These are phyloP conservation scores for Alloascoidea africana DNA, from an alignment of 805 yeast genomes.

Conservation along the genomic window DNA sequence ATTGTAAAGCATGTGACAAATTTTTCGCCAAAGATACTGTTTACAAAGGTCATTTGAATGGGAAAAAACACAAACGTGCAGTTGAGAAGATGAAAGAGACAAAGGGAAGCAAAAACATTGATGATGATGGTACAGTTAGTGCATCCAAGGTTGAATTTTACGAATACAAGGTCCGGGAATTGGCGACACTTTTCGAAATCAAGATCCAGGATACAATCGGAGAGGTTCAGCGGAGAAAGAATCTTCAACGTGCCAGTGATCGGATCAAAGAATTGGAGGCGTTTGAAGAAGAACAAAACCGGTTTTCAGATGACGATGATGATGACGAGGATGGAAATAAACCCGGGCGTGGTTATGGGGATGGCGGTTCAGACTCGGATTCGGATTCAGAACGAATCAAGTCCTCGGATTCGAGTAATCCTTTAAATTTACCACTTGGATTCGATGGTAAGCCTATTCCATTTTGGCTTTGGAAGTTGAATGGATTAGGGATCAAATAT, in stretches of 20 bases:
- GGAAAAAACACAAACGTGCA: slow-evolving; percentile 61
- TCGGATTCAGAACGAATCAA: no score
- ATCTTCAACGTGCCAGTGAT: slow-evolving; percentile 63
- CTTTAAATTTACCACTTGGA: slow-evolving; percentile 60
- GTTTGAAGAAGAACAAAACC: slow-evolving; percentile 15
- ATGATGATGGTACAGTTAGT: slow-evolving; percentile 1
- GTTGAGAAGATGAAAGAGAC: slow-evolving; percentile 8
- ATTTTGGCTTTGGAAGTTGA: slow-evolving; percentile 79
- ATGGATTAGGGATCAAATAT: slow-evolving; percentile 64
- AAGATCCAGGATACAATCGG: slow-evolving; percentile 34
- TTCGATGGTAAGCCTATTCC: slow-evolving; percentile 90
- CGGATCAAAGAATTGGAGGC: slow-evolving; percentile 37
- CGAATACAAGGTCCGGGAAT: slow-evolving; percentile 25
- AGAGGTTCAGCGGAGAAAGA: slow-evolving; percentile 48
- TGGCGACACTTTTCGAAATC: slow-evolving; percentile 23
- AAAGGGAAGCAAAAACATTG: slow-evolving; percentile 2
- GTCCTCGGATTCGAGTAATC: slow-evolving; percentile 23
- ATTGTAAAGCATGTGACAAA: slow-evolving; percentile 52
- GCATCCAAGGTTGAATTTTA: slow-evolving; percentile 11
- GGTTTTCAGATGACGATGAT: slow-evolving; percentile 13
- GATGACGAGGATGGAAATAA: slow-evolving; percentile 10
- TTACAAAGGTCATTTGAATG: slow-evolving; percentile 50
- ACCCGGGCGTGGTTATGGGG: slow-evolving; percentile 10
- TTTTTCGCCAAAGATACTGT: slow-evolving; percentile 49
- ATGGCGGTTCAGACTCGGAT: slow-evolving; percentile 14